phyloP scores from a whole-genome alignment of 169 alveolate species.

The Eimeria sp. region DNA sequence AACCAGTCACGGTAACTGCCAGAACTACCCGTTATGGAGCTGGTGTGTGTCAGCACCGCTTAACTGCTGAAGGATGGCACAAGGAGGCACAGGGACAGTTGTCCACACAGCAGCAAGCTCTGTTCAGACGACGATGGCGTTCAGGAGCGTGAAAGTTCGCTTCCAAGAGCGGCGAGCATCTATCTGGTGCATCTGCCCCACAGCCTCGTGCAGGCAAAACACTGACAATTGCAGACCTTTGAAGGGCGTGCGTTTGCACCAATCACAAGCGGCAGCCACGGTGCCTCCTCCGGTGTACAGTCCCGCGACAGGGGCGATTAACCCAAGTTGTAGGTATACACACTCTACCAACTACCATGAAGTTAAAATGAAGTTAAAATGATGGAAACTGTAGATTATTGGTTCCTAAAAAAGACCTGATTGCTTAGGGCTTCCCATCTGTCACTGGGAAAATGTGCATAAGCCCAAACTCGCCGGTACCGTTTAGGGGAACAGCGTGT shows the following conservation, averaged over 20 bases:
- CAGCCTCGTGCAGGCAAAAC: not conserved
- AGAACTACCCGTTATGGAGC: not conserved
- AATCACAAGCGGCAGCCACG: not conserved
- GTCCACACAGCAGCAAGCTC: not conserved
- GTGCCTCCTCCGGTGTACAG: not conserved
- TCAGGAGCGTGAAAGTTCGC: not conserved
- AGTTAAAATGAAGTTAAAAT: not conserved
- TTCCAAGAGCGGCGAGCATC: not conserved
- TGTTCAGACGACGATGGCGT: not conserved
- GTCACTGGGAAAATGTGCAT: not conserved
- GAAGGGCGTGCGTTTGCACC: not conserved
- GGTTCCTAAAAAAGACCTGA: not conserved
- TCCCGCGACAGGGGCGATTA: not conserved
- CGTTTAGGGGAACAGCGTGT: not conserved
- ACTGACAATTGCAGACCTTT: not conserved
- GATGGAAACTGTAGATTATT: not conserved
- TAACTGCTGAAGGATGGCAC: not conserved
- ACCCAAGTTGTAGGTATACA: not conserved
- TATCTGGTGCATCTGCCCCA: not conserved
- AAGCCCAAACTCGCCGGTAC: not conserved
- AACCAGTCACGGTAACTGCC: not conserved
- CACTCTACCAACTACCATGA: not conserved
- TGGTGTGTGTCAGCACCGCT: not conserved
- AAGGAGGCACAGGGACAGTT: not conserved
- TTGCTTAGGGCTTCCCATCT: not conserved